These are phyloP conservation scores for Triangularia verruculosa DNA, from an alignment of 2,329 filamentous ascomycete species.

Conservation along the genomic window DNA sequence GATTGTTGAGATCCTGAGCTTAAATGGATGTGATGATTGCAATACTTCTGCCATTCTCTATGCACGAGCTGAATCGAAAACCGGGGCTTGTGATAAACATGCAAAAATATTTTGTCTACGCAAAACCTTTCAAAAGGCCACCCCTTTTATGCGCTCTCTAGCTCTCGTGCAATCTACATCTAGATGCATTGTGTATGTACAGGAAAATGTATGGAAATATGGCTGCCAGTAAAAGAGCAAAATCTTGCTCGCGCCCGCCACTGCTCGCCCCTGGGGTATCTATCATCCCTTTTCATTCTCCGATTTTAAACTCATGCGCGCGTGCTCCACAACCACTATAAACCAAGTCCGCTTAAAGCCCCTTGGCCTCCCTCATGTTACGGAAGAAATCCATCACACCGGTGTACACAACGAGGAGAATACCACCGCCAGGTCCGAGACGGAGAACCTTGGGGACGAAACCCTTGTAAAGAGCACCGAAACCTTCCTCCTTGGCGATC, in stretches of 20 bases:
- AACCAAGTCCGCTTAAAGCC: not conserved
- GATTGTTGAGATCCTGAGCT: too few species aligned
- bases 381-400: constrained; percentile 92
- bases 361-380: constrained; percentile 43
- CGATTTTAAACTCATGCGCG: not conserved
- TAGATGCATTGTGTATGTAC: not conserved
- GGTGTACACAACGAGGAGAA: constrained; percentile 83
- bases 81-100: too few species aligned
- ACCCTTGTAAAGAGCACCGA: constrained; percentile 90
- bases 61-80: too few species aligned
- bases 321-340: not conserved
- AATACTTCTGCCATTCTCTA: too few species aligned
- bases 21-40: too few species aligned
- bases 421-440: constrained; percentile 65
- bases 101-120: not conserved
- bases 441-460: constrained; percentile 93
- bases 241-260: not conserved
- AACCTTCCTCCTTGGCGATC: constrained; percentile 90
- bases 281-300: constrained; percentile 6
- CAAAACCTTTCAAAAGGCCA: not conserved
- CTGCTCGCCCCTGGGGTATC: constrained; percentile 1
- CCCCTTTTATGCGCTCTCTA: not conserved
- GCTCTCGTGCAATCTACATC: not conserved
- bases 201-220: not conserved
- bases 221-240: not conserved